These are phyloP conservation scores for Cardamine chenopodiifolia DNA, from an alignment of 345 rosid species.

Conservation along the genomic window DNA sequence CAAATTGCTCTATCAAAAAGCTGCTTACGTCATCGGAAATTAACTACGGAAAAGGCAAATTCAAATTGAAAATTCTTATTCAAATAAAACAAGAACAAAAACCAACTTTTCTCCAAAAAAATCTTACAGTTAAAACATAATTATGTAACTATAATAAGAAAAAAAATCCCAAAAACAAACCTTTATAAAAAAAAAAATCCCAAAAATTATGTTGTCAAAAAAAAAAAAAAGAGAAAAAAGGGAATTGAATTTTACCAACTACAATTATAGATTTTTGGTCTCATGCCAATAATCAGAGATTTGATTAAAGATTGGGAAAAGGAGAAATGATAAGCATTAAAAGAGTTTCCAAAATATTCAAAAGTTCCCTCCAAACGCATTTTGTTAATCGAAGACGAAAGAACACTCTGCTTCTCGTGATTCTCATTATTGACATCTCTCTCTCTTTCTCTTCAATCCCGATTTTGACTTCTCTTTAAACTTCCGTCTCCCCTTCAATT, in stretches of 20 bases:
- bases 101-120: too few species aligned
- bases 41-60: background rate
- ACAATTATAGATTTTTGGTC: background rate
- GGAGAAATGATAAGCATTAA: constrained; percentile 31
- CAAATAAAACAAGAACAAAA: background rate
- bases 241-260: background rate
- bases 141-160: background rate
- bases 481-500: background rate
- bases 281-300: constrained; percentile 7
- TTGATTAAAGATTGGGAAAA: background rate
- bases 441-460: constrained; percentile 27
- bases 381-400: constrained; percentile 10
- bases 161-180: background rate
- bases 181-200: background rate
- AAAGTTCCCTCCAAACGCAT: constrained; percentile 42
- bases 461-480: constrained; percentile 15
- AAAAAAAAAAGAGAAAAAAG: background rate
- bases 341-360: constrained; percentile 33
- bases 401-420: constrained; percentile 39
- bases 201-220: background rate
- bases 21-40: too few species aligned
- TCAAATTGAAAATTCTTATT: constrained; percentile 11
- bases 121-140: too few species aligned
- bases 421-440: constrained; percentile 37
- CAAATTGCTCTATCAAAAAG: too few species aligned